Conservation (phyloP, 352 stramenopile genomes). For the Globisporangium radiosum region DNA sequence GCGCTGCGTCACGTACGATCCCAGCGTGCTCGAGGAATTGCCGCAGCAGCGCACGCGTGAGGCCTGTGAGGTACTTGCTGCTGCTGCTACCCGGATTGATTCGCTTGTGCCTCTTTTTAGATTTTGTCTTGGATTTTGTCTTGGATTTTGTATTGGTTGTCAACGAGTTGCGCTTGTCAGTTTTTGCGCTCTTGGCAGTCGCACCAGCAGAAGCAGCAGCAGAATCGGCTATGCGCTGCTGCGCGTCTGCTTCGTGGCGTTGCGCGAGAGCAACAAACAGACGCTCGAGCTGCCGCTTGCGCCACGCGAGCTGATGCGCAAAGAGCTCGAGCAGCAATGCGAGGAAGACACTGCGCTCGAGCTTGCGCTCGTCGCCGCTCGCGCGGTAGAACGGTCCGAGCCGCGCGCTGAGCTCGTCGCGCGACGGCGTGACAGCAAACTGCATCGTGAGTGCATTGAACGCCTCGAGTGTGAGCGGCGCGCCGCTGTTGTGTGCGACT, state of each 20-base stretch:
- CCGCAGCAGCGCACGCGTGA: slow-evolving; percentile 28
- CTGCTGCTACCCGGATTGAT: not conserved
- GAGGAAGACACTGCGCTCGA: slow-evolving; percentile 43
- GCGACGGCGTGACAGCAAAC: slow-evolving; percentile 24
- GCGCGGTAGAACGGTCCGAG: slow-evolving; percentile 44
- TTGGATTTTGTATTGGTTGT: slow-evolving; percentile 6
- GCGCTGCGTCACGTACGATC: slow-evolving; percentile 19
- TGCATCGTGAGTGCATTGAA: slow-evolving; percentile 46
- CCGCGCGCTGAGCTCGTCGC: slow-evolving; percentile 23
- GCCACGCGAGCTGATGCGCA: slow-evolving; percentile 37
- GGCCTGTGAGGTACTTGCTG: slow-evolving; percentile 34
- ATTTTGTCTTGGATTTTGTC: slow-evolving; percentile 20
- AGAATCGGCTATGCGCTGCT: too few relatives aligned
- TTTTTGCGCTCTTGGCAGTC: not conserved
- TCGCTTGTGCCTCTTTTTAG: slow-evolving; percentile 20
- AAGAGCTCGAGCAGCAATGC: slow-evolving; percentile 40
- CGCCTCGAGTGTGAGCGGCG: slow-evolving; percentile 36
- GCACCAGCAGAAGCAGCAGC: too few relatives aligned
- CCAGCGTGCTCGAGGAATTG: slow-evolving; percentile 33
- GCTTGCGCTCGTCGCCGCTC: slow-evolving; percentile 49
- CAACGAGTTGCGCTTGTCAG: not conserved
- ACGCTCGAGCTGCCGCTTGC: slow-evolving; percentile 26
- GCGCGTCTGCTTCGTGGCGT: slow-evolving; percentile 16
- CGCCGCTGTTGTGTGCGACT: slow-evolving; percentile 23
- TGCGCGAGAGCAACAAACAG: slow-evolving; percentile 44